These are phyloP conservation scores for Aspergillus carlsbadensis DNA, from an alignment of 495 filamentous ascomycete species.

Conservation along the genomic window DNA sequence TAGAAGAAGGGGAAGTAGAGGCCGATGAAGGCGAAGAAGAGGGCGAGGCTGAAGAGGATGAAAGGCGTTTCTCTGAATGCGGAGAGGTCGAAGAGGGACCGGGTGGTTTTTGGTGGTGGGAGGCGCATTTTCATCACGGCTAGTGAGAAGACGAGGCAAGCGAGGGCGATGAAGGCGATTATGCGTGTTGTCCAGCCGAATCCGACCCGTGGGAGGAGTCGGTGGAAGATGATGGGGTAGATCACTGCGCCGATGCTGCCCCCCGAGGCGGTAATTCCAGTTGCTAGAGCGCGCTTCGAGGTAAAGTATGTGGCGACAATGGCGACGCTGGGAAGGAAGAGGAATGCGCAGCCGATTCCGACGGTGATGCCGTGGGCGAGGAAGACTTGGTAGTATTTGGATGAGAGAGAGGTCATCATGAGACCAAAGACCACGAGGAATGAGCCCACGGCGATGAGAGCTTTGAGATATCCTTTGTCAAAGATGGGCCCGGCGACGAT, in stretches of 20 bases:
- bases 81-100: conserved; percentile 22
- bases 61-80: conserved; percentile 33
- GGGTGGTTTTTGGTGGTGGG: conserved; percentile 11
- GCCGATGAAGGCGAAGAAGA: conserved; percentile 21
- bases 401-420: conserved; percentile 26
- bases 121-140: conserved; percentile 25
- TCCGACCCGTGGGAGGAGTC: conserved; percentile 42
- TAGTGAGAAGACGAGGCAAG: no score
- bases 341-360: conserved; percentile 22
- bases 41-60: conserved; percentile 23
- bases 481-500: conserved; percentile 21
- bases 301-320: conserved; percentile 1
- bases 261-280: conserved; percentile 1
- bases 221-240: conserved; percentile 53
- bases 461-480: conserved; percentile 4
- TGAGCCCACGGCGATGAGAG: background rate
- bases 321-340: background rate
- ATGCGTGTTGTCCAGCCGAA: conserved; percentile 52
- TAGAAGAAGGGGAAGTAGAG: conserved; percentile 29
- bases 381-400: conserved; percentile 31
- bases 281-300: background rate
- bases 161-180: conserved; percentile 49
- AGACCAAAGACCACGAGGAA: conserved; percentile 15
- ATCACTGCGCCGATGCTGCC: conserved; percentile 28
- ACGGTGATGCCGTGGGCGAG: conserved; percentile 29